phyloP scores from a whole-genome alignment of 179 eudicot species.

The Pouteria campechiana region DNA sequence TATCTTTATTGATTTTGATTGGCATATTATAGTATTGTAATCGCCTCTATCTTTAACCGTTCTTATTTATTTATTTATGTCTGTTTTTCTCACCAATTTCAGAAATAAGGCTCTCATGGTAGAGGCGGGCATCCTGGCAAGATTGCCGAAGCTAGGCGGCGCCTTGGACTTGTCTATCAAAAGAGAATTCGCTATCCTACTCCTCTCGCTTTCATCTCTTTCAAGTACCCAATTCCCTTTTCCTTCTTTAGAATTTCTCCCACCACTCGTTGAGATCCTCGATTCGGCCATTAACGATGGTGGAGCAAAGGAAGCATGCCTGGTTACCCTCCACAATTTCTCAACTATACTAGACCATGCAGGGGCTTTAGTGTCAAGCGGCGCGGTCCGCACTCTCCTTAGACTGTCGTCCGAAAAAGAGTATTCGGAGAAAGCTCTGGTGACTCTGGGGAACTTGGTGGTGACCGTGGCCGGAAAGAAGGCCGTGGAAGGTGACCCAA shows the following conservation, averaged over 20 bases:
- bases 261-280: constrained; percentile 30
- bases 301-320: constrained; percentile 34
- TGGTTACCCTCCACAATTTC: constrained; percentile 51
- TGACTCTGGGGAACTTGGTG: constrained; percentile 62
- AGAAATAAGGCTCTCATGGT: constrained; percentile 81
- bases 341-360: constrained; percentile 52
- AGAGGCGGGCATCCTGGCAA: constrained; percentile 72
- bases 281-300: constrained; percentile 28
- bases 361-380: constrained; percentile 28
- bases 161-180: constrained; percentile 29
- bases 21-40: neutral
- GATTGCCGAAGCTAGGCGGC: constrained; percentile 29
- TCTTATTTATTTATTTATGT: neutral
- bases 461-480: constrained; percentile 59
- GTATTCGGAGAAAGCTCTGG: constrained; percentile 63
- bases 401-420: constrained; percentile 28
- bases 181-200: constrained; percentile 41
- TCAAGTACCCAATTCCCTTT: constrained; percentile 44
- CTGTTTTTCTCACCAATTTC: constrained; percentile 1
- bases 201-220: constrained; percentile 53
- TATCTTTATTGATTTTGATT: neutral
- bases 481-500: constrained; percentile 38
- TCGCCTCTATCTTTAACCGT: neutral
- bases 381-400: constrained; percentile 30
- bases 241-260: constrained; percentile 28